A percentile compares a stretch with the other conserved stretches of the same genome.
phyloP scores from a whole-genome alignment of 257 asterid genomes.

The Nicotiana tomentosiformis region DNA sequence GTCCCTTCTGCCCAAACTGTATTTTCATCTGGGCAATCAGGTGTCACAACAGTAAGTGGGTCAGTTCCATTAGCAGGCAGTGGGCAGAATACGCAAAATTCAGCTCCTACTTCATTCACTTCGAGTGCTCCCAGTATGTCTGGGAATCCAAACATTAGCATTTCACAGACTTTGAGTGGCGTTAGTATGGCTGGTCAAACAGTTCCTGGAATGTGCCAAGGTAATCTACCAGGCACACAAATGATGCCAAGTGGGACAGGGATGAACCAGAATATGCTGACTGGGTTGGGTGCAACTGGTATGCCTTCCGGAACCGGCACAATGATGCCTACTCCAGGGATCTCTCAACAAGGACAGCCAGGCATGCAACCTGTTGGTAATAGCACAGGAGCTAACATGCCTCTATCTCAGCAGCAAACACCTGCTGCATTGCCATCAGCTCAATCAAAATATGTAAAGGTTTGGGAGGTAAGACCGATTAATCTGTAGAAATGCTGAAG shows the following conservation, averaged over 20 bases:
- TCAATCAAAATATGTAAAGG: slow-evolving; percentile 84
- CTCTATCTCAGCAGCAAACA: slow-evolving; percentile 81
- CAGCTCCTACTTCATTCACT: slow-evolving; percentile 53
- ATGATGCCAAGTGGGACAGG: slow-evolving; percentile 61
- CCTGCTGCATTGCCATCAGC: slow-evolving; percentile 62
- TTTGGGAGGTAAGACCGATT: slow-evolving; percentile 80
- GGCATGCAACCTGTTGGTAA: slow-evolving; percentile 64
- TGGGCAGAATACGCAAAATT: slow-evolving; percentile 45
- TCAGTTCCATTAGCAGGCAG: slow-evolving; percentile 50
- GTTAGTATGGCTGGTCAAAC: slow-evolving; percentile 65
- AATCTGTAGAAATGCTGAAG: background rate
- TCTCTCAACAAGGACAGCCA: slow-evolving; percentile 40
- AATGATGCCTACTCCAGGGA: slow-evolving; percentile 81
- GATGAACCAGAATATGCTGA: slow-evolving; percentile 60
- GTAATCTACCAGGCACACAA: slow-evolving; percentile 56
- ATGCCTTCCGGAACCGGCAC: slow-evolving; percentile 44
- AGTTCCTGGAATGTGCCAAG: slow-evolving; percentile 62
- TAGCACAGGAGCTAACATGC: slow-evolving; percentile 65
- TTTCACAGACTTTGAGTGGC: slow-evolving; percentile 58
- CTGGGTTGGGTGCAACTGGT: slow-evolving; percentile 35
- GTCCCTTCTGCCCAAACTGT: slow-evolving; percentile 64
- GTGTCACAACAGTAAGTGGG: slow-evolving; percentile 49
- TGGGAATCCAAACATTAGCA: slow-evolving; percentile 46
- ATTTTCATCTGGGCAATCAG: slow-evolving; percentile 60
- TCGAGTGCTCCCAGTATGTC: slow-evolving; percentile 47